Conservation (phyloP, 2,329 filamentous ascomycete genomes). For the Arthrobotrys conoides region DNA sequence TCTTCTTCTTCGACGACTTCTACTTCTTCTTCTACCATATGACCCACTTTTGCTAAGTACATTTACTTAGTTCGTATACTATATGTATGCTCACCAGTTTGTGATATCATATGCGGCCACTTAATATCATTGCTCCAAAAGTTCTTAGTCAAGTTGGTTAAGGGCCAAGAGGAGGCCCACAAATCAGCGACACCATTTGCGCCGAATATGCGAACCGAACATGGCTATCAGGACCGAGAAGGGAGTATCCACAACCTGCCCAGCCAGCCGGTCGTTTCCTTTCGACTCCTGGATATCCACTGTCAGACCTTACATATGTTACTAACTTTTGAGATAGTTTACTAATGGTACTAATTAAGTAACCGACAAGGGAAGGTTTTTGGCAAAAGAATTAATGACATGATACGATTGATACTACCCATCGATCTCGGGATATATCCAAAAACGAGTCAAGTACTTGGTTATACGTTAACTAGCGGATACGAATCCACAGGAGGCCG, state of each 20-base stretch:
- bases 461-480: background rate
- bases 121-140: background rate
- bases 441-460: conserved; percentile 29
- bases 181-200: conserved; percentile 49
- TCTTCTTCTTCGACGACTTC: conserved; percentile 22
- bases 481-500: conserved; percentile 7
- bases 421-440: conserved; percentile 45
- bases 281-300: conserved; percentile 12
- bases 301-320: conserved; percentile 13
- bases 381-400: too few relatives aligned
- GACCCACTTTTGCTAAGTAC: conserved; percentile 7
- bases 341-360: too few relatives aligned
- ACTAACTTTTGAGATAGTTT: conserved; percentile 27
- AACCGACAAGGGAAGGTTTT: too few relatives aligned
- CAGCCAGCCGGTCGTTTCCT: conserved; percentile 16
- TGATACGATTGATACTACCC: too few relatives aligned
- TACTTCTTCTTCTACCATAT: background rate
- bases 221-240: conserved; percentile 25
- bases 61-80: background rate
- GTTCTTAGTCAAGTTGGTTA: too few relatives aligned
- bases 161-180: conserved; percentile 23
- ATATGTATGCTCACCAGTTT: conserved; percentile 8
- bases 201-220: conserved; percentile 53
- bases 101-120: conserved; percentile 42
- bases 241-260: background rate